Conservation (phyloP, 441 rosid genomes). For the Codiaeum variegatum region DNA sequence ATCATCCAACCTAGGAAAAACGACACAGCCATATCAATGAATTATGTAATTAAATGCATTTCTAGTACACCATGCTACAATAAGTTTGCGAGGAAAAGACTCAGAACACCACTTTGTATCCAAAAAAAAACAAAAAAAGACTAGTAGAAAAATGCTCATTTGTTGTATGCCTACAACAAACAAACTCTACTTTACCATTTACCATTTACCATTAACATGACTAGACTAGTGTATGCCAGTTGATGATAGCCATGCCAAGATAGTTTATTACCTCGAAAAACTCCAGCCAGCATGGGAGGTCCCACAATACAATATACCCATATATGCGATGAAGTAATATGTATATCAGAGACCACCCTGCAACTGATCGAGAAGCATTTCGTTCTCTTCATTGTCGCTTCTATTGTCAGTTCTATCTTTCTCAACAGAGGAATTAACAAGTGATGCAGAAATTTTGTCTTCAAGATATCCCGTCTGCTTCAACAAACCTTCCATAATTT, state of each 20-base stretch:
- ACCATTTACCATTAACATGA: constrained; percentile 1
- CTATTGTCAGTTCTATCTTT: constrained; percentile 16
- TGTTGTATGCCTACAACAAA: background rate
- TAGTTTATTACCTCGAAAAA: background rate
- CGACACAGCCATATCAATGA: no score
- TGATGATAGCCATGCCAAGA: constrained; percentile 2
- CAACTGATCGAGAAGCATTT: constrained; percentile 32
- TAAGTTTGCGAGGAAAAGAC: no score
- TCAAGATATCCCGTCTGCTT: constrained; percentile 47
- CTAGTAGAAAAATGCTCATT: no score
- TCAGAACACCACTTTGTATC: no score
- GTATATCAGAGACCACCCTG: constrained; percentile 29
- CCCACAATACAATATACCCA: background rate
- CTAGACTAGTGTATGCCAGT: background rate
- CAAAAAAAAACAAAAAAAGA: no score
- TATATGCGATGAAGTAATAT: background rate
- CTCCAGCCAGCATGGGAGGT: background rate
- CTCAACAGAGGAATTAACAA: constrained; percentile 29
- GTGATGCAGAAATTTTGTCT: constrained; percentile 44
- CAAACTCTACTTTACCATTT: background rate
- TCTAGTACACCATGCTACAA: no score
- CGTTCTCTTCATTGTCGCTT: constrained; percentile 19
- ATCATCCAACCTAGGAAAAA: no score
- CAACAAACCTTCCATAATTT: constrained; percentile 42
- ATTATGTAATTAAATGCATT: no score